Conservation (phyloP, 73 alveolate species). For the Breviolum minutum region DNA sequence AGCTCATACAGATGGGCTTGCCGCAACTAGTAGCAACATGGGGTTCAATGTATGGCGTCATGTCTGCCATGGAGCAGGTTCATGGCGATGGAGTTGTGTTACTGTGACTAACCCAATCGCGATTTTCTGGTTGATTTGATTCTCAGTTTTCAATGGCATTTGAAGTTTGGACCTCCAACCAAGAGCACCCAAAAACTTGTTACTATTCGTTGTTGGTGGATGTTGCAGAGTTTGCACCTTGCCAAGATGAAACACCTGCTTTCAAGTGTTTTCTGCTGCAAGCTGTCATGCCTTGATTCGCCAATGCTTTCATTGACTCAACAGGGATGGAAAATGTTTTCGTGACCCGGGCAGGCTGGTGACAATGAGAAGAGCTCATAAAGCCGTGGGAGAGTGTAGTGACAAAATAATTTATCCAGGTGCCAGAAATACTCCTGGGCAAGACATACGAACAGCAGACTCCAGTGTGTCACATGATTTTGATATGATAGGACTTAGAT, state of each 20-base stretch:
- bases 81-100: background rate
- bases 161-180: background rate
- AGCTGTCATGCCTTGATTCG: no score
- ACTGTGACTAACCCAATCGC: background rate
- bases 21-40: slow-evolving; percentile 42
- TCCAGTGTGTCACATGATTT: no score
- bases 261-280: no score
- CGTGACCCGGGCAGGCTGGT: background rate
- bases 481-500: no score
- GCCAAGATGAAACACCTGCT: no score
- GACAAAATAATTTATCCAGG: background rate
- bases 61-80: slow-evolving; percentile 89
- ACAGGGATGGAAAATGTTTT: background rate
- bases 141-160: background rate
- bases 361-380: slow-evolving; percentile 52
- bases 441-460: no score
- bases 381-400: background rate
- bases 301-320: background rate
- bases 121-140: background rate
- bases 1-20: slow-evolving; percentile 56
- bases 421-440: no score
- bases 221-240: no score
- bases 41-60: slow-evolving; percentile 84
- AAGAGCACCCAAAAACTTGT: background rate
- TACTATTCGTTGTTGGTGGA: background rate